Base-by-base conservation (phyloP, 352 stramenopile genomes). In the Phytophthora pinifolia region DNA sequence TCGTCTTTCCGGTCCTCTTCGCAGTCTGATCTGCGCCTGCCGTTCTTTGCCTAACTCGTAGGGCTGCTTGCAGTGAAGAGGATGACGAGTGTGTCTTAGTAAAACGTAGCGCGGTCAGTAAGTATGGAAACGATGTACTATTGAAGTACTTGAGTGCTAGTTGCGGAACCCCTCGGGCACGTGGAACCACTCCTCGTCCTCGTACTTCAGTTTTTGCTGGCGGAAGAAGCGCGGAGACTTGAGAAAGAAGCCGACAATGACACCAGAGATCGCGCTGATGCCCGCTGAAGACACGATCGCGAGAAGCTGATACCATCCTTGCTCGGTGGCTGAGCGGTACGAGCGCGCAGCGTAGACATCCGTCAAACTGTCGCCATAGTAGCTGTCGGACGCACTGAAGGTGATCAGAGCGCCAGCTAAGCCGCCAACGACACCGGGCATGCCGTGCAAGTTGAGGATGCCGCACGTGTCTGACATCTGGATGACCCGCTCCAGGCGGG, bases 401-500 rank as follows among this genome's bases (percentile, higher is more conserved):
- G 72, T 82, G 17, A 78, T 64, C 33, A 91, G 73, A 10, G 53
- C 77, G 15, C 72, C 79, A 8, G 75, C 76, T 4, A 89, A 54
- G 0, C 79, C 79, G 9, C 78, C 81, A 15, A 89, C 67, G 9
- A 91, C 60, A 15, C 76, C 76, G 4, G 84, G 84, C 67, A 88
- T 88, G 34, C 75, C 83, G 66, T 96, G 86, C 43, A 96, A 64
- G 47, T 94, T 92, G 14, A 87, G 53, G 17, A 96, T 86, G 10
- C 79, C 79, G 8, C 52, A 79, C 9, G 62, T 81, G 54, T 89
- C 79, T 3, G 74, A 86, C 20, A 87, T 61, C 0, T 56, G 54
- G 15, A 87, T 69, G 3, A 49, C 41, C 1, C 14, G 37, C 52
- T 89, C 79, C 2, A 87, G 52, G 6, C 46, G 46, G 0, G 74